Evolutionary conservation across 192 early-diverging fungal species (phyloP), one percentile per base, ranked within the genome.

Genomic region (Backusella luteola): DNA sequence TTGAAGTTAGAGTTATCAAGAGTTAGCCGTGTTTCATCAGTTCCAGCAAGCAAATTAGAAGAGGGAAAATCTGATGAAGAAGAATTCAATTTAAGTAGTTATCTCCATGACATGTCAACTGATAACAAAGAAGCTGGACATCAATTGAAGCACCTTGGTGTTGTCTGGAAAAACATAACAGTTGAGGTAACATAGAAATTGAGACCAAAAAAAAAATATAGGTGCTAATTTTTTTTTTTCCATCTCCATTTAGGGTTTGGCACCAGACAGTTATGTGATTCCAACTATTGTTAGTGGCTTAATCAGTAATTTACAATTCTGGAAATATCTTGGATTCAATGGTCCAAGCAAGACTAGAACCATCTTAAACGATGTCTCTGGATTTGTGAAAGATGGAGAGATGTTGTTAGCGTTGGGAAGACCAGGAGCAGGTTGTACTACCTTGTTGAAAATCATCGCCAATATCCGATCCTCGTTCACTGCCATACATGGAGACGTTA

Each of bases 341-440:
- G 23, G 14, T 42, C 38, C 32, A 44, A 71, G 3, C 32, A 66
- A 53, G 6, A 67, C 12, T 7, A 73, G 26, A 59, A 83, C 73
- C 23, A 92, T 96, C 59, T 78, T 95, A 7, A 63, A 85, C 42
- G 78, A 84, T 23, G 74, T 91, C 69, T 87, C 83, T 21, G 95
- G 95, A 6, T 91, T 89, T 68, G 84, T 89, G 26, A 87, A 89
- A 46, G 90, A 91, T 34, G 93, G 95, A 19, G 93, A 96, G 73
- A 89, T 91, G 88, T 70, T 88, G 6, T 76, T 93, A 39, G 89
- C 91, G 6, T 83, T 93, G 17, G 92, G 92, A n/a, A 83, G 90
- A 14, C 92, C 92, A 42, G 92, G 91, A 59, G 84, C 91, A 0
- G 92, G 92, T 39, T 91, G 90, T 71, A 90, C 87, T 4, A 87